These are phyloP conservation scores for Phoma sp. DNA, from an alignment of 2,329 filamentous ascomycete species.

Conservation along the genomic window DNA sequence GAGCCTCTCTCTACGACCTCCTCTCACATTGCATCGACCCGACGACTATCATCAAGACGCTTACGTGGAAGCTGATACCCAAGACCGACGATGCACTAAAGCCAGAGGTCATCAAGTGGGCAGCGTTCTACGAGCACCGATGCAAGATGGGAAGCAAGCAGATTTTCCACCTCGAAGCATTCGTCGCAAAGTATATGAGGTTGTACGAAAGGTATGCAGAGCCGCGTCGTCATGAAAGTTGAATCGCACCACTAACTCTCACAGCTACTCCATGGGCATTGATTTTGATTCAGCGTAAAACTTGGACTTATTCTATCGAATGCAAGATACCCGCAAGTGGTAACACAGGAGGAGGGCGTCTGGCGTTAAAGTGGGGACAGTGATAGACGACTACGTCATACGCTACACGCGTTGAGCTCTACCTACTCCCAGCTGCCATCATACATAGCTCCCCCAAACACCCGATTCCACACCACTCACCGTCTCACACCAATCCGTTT, in stretches of 20 bases:
- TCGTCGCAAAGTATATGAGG: slow-evolving; percentile 98
- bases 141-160: slow-evolving; percentile 91
- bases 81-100: slow-evolving; percentile 89
- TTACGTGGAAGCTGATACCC: slow-evolving; percentile 90
- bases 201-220: slow-evolving; percentile 80
- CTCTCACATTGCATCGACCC: slow-evolving; percentile 96
- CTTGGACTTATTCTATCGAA: too few relatives aligned
- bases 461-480: neutral
- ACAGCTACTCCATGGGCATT: slow-evolving; percentile 72
- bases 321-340: neutral
- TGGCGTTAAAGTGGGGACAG: slow-evolving; percentile 22
- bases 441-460: slow-evolving; percentile 15
- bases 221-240: neutral
- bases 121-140: slow-evolving; percentile 95
- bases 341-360: slow-evolving; percentile 15
- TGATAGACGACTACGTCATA: slow-evolving; percentile 27
- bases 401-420: slow-evolving; percentile 7
- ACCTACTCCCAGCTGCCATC: slow-evolving; percentile 3
- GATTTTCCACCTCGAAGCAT: slow-evolving; percentile 97
- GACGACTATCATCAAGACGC: slow-evolving; percentile 89
- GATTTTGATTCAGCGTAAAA: slow-evolving; percentile 51
- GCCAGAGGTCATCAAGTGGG: slow-evolving; percentile 92
- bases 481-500: neutral
- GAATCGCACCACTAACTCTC: slow-evolving; percentile 3
- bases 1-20: slow-evolving; percentile 94